phyloP scores from a whole-genome alignment of 148 eudicot genomes.

The Persicaria tinctoria region DNA sequence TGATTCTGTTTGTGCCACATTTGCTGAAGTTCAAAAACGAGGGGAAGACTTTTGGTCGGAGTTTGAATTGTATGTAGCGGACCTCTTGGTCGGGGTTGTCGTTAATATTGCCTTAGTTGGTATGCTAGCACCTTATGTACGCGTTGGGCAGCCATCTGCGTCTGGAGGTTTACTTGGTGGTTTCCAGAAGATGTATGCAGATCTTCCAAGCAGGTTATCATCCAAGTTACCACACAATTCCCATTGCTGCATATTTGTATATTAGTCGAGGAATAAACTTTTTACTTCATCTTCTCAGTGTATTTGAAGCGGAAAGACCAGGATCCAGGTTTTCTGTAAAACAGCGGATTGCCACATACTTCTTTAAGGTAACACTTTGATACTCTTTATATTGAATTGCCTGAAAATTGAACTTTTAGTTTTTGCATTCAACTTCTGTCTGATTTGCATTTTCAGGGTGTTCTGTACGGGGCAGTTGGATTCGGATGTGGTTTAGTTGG shows the following conservation, averaged over 20 bases:
- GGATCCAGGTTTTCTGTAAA: conserved; percentile 51
- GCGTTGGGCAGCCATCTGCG: conserved; percentile 42
- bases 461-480: conserved; percentile 57
- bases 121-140: conserved; percentile 69
- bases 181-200: conserved; percentile 32
- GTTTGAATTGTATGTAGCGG: conserved; percentile 57
- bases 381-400: neutral
- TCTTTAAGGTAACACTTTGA: conserved; percentile 43
- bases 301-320: conserved; percentile 75
- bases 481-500: conserved; percentile 59
- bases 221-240: neutral
- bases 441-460: conserved; percentile 30
- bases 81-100: conserved; percentile 53
- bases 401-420: neutral
- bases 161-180: conserved; percentile 40
- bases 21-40: conserved; percentile 62
- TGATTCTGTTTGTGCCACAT: conserved; percentile 65
- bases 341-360: conserved; percentile 54
- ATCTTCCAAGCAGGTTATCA: conserved; percentile 61
- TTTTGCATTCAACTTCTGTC: neutral
- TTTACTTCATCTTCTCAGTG: conserved; percentile 27
- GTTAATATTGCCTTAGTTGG: conserved; percentile 69
- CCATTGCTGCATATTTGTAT: neutral
- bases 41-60: conserved; percentile 71
- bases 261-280: neutral